phyloP scores from a whole-genome alignment of 371 early-diverging fungal genomes.

The Basidiobolus meristosporus region DNA sequence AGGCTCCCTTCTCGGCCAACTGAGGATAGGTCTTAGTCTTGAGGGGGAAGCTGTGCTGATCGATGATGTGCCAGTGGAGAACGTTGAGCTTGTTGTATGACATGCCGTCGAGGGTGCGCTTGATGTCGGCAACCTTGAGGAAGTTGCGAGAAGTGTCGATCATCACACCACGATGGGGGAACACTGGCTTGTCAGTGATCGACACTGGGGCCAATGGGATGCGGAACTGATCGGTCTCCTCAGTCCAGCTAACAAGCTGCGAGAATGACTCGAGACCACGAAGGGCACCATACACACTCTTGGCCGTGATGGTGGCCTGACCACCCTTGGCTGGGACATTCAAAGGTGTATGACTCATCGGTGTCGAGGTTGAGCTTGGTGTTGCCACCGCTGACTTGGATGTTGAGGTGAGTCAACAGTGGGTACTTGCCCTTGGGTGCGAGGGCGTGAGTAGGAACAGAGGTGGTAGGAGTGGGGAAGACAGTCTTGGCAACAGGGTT shows the following conservation, averaged over 20 bases:
- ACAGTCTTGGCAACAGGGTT: too few relatives aligned
- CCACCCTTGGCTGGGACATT: too few relatives aligned
- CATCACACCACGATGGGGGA: conserved; percentile 50
- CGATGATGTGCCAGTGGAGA: conserved; percentile 72
- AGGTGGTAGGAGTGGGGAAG: too few relatives aligned
- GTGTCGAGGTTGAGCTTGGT: too few relatives aligned
- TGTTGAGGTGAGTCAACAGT: too few relatives aligned
- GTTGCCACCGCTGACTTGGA: too few relatives aligned
- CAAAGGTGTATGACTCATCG: too few relatives aligned
- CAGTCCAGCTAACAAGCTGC: conserved; percentile 25
- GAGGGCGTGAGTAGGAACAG: too few relatives aligned
- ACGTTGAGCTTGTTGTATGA: conserved; percentile 64
- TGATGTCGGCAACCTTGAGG: conserved; percentile 30
- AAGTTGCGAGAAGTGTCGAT: conserved; percentile 64
- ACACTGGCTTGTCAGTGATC: conserved; percentile 45
- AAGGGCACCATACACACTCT: conserved; percentile 53
- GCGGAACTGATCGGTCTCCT: conserved; percentile 7
- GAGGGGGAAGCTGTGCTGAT: conserved; percentile 59
- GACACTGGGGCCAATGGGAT: conserved; percentile 32
- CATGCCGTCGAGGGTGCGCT: conserved; percentile 41
- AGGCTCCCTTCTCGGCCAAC: conserved; percentile 11
- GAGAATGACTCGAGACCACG: conserved; percentile 57
- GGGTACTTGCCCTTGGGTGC: too few relatives aligned
- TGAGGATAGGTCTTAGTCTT: conserved; percentile 30
- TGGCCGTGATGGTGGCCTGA: conserved; percentile 14